Evolutionary conservation across 2,329 filamentous ascomycete species (phyloP).

Genomic region (Colletotrichum endophyticum): DNA sequence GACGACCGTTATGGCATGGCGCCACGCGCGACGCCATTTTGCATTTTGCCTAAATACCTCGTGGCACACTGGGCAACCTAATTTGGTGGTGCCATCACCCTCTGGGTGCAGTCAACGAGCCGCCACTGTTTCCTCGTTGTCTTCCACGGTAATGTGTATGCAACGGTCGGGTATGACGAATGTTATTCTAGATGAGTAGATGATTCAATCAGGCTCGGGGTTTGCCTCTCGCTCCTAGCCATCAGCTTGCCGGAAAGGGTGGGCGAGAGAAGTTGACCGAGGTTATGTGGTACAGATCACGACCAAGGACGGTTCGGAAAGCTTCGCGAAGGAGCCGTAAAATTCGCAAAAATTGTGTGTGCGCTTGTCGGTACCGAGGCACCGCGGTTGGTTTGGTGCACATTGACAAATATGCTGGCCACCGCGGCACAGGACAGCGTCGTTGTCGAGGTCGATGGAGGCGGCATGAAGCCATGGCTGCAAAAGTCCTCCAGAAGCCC

Average conservation of each 20-base stretch:
- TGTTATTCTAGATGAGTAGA: neutral
- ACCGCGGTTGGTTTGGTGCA: neutral
- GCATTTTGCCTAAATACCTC: conserved; percentile 17
- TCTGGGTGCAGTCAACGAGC: neutral
- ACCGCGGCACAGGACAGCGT: neutral
- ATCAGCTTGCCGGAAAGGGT: neutral
- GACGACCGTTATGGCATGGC: conserved; percentile 20
- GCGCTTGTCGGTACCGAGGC: neutral
- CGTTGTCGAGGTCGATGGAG: neutral
- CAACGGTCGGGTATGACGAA: neutral
- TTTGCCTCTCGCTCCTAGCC: neutral
- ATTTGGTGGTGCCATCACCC: conserved; percentile 5
- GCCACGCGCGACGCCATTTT: conserved; percentile 18
- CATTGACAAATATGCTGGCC: neutral
- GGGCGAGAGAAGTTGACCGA: neutral
- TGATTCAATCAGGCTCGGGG: neutral
- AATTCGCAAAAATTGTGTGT: neutral
- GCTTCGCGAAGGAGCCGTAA: neutral
- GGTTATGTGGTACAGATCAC: neutral
- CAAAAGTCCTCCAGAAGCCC: conserved; percentile 9
- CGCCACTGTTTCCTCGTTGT: neutral
- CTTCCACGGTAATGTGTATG: neutral
- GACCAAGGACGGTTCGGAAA: neutral
- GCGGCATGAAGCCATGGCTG: neutral
- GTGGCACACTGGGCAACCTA: conserved; percentile 12